phyloP scores from a whole-genome alignment of 1,139 yeast species.

The Suzukiozyma palmioleophila region DNA sequence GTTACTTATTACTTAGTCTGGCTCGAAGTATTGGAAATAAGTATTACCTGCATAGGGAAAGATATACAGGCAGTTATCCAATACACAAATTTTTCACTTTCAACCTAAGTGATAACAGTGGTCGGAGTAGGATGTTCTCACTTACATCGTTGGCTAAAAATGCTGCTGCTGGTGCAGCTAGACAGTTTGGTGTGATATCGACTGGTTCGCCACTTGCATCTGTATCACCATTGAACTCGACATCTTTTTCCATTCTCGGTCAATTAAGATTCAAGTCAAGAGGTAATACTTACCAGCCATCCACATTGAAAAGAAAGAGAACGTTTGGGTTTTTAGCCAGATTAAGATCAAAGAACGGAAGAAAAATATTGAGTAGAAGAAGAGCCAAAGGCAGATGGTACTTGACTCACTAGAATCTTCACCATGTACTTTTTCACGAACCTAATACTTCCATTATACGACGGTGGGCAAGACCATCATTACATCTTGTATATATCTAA shows the following conservation, averaged over 20 bases:
- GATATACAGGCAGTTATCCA: too few species aligned
- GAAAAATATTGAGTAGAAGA: conserved; percentile 74
- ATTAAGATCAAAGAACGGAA: conserved; percentile 70
- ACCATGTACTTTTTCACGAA: not conserved
- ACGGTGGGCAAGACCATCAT: not conserved
- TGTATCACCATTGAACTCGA: conserved; percentile 10
- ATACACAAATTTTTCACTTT: too few species aligned
- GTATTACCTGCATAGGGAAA: too few species aligned
- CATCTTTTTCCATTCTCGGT: conserved; percentile 27
- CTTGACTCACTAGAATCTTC: conserved; percentile 58
- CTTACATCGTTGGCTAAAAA: conserved; percentile 1
- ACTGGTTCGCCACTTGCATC: conserved; percentile 6
- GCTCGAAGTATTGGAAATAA: too few species aligned
- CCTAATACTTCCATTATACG: too few species aligned
- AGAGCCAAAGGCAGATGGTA: conserved; percentile 93
- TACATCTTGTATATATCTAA: not conserved
- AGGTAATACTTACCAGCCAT: conserved; percentile 95
- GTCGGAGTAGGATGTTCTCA: conserved; percentile 1
- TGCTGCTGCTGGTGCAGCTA: conserved; percentile 1
- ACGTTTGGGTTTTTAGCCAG: conserved; percentile 90
- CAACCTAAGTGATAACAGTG: too few species aligned
- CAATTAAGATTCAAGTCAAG: conserved; percentile 76
- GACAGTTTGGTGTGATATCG: conserved; percentile 5
- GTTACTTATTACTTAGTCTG: too few species aligned
- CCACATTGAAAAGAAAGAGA: conserved; percentile 85